A percentile compares a stretch with the other conserved stretches of the same genome.
Conservation (phyloP, 768 basidiomycete species). For the Mycena capillaripes region DNA sequence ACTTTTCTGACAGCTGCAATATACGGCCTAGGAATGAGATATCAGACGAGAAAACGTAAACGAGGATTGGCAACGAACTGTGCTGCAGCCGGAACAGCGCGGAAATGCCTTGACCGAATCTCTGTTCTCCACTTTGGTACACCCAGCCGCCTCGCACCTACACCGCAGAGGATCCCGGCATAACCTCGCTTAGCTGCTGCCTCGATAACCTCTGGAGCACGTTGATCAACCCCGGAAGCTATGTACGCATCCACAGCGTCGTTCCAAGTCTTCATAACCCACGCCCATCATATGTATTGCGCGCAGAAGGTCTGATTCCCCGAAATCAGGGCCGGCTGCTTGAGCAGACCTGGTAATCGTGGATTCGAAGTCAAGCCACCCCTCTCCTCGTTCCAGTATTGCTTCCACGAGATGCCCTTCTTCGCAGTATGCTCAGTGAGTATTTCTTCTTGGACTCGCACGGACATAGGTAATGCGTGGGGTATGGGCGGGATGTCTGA, state of each 20-base stretch:
- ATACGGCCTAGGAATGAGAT: background rate
- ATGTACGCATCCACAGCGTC: background rate
- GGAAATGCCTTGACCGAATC: background rate
- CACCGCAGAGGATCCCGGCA: background rate
- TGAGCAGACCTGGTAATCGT: background rate
- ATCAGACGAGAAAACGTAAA: background rate
- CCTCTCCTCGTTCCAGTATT: conserved; percentile 1
- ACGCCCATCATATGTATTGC: background rate
- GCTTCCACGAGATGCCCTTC: background rate
- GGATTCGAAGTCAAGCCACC: background rate
- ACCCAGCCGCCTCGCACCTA: conserved; percentile 6
- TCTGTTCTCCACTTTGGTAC: background rate
- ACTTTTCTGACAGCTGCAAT: conserved; percentile 12
- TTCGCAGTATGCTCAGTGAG: background rate
- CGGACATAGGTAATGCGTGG: background rate
- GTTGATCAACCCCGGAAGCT: background rate
- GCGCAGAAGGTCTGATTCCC: background rate
- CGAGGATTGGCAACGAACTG: background rate
- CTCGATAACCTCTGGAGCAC: conserved; percentile 3
- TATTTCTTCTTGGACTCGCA: conserved; percentile 4
- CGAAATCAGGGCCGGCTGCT: background rate
- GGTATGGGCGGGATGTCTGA: background rate
- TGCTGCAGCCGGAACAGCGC: conserved; percentile 2
- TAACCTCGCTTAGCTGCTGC: background rate
- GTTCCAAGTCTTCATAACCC: background rate